Evolutionary conservation across 1,284 basidiomycete species (phyloP), one percentile per base, ranked within the genome.

Genomic region (Somion occarium): DNA sequence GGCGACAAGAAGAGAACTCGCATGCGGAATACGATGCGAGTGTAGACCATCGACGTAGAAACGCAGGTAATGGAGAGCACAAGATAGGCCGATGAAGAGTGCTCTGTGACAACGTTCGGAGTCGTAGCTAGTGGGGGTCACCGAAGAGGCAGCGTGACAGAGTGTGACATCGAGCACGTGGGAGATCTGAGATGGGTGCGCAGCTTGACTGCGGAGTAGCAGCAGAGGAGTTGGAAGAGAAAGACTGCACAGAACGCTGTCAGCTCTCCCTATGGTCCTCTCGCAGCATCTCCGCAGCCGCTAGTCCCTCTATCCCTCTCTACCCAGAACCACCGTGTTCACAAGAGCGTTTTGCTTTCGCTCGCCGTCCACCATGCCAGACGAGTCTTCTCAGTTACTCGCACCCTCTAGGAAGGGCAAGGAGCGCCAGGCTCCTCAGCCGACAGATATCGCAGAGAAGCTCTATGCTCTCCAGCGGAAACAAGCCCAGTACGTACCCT

Each of bases 361-460:
- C 51, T 46, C 44, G 26, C n/a, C n/a, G n/a, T 46, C 30, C 39
- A 38, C 38, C 42, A 67, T 65, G 62, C 57, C 56, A 23, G 64
- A 65, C 38, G 39, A 59, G 23, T 49, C 52, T 22, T 39, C 52
- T 25, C 60, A 59, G 45, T 54, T 53, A 41, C 46, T 59, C 12
- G 47, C 52, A 12, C 39, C 55, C 42, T 60, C 64, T 24, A 62
- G 69, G 43, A 70, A 67, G 50, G 63, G 63, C 49, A 71, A 68
- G 57, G 69, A 72, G 53, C 69, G 67, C 38, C 71, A 75, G 34
- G 52, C 59, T 44, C 59, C 56, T 49, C 64, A 65, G 57, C 64
- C 73, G 2, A 83, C 83, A 0, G 84, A 89, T 67, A 64, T 91
- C 38, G 84, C 82, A 52, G 80, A 87, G 63, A 77, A 74, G 55